phyloP scores from a whole-genome alignment of 2,329 filamentous ascomycete genomes.

The Colletotrichum shisoi region DNA sequence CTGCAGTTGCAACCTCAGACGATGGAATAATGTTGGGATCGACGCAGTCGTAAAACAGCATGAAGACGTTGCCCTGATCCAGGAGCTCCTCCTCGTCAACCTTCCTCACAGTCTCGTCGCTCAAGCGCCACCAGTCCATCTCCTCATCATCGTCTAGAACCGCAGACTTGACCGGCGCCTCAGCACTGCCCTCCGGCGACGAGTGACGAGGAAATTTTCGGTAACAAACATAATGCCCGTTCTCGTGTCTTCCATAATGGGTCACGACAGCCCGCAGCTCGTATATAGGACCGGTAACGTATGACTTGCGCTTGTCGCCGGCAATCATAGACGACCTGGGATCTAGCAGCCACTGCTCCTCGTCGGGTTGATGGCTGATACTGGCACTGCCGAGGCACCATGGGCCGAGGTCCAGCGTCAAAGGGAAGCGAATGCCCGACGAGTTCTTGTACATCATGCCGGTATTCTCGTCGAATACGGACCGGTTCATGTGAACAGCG shows the following conservation, averaged over 20 bases:
- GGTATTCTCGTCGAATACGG: constrained; percentile 85
- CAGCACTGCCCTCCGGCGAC: constrained; percentile 39
- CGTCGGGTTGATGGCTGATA: constrained; percentile 42
- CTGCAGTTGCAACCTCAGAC: constrained; percentile 41
- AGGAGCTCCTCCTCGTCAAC: constrained; percentile 78
- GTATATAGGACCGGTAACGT: constrained; percentile 69
- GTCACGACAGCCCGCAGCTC: constrained; percentile 84
- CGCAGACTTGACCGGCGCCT: constrained; percentile 32
- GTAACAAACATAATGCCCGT: constrained; percentile 95
- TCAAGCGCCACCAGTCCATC: constrained; percentile 86
- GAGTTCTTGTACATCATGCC: constrained; percentile 84
- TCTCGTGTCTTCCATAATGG: constrained; percentile 90
- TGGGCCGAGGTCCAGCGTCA: constrained; percentile 75
- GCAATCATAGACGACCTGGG: constrained; percentile 78
- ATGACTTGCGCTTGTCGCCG: constrained; percentile 59
- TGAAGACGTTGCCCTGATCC: constrained; percentile 84
- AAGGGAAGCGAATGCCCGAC: constrained; percentile 79
- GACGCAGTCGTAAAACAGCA: constrained; percentile 92
- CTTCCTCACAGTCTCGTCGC: constrained; percentile 82
- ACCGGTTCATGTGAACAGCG: constrained; percentile 88
- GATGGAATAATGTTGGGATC: constrained; percentile 60
- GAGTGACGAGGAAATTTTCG: constrained; percentile 67
- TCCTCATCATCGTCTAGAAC: constrained; percentile 40
- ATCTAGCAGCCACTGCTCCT: constrained; percentile 75
- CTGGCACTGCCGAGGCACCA: constrained; percentile 78